Base-by-base conservation (phyloP, 2,329 filamentous ascomycete species). In the Corynespora cassiicola region DNA sequence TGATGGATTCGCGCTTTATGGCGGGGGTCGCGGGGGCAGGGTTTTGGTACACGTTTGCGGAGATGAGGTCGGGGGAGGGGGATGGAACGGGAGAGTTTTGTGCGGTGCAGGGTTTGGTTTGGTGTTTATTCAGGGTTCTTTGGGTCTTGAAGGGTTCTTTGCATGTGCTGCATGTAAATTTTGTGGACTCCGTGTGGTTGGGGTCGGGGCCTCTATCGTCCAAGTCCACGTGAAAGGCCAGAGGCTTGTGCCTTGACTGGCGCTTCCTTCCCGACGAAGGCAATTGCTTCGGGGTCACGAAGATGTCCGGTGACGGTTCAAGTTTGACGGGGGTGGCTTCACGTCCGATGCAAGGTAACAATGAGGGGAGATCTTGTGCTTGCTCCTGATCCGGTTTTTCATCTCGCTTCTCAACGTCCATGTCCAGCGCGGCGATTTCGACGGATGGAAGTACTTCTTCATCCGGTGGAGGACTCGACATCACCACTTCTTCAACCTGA, bases 1-100 rank as follows among this genome's bases (percentile, higher is more conserved):
- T 53, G 16, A 31, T 35, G 21, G 49, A 37, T 33, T 66, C 59
- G 31, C 46, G 54, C 31, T 61, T 60, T 24, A 61, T 58, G 21
- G 11, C 4, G 6, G 26, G 31, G 1, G 35, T 46, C n/a, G 12
- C 11, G 9, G 27, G 24, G 28, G 17, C 19, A 7, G 27, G 17
- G 21, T 33, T 23, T 3, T 21, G 18, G n/a, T 7, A 19, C 20
- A 22, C 31, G 17, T 24, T 12, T 12, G 7, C 12, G 19, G 31
- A n/a, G 20, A n/a, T 18, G 20, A 17, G 17, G 25, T 45, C 39
- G 5, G 44, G 21, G 14, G 34, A 42, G 9, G 21, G 6, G 12
- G 31, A 30, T 22, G 10, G 41, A 17, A 16, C 27, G 3, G 11
- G 16, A 10, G 21, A 28, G 17, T 21, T 10, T n/a, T 38, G 40